These are phyloP conservation scores for Erodium texanum DNA, from an alignment of 441 rosid genomes.

Conservation along the genomic window DNA sequence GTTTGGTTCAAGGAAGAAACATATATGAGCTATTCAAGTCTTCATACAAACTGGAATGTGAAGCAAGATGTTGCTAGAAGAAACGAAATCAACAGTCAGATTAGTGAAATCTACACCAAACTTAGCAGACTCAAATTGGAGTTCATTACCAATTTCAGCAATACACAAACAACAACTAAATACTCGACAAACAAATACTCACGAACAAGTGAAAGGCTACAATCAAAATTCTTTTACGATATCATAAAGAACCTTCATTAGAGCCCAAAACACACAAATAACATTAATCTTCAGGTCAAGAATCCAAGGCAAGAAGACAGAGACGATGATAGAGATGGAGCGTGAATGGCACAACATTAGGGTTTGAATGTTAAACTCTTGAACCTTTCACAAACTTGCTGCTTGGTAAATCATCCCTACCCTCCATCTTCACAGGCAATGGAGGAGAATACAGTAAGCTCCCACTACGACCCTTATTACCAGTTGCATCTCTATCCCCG, in stretches of 20 bases:
- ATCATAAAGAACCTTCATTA: neutral
- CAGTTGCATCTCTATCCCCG: conserved; percentile 15
- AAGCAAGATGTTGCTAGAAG: neutral
- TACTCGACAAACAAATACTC: neutral
- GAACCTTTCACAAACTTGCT: conserved; percentile 26
- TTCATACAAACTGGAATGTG: neutral
- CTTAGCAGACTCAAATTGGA: neutral
- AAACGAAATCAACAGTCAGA: neutral
- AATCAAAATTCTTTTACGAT: neutral
- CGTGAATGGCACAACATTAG: neutral
- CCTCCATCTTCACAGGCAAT: conserved; percentile 69
- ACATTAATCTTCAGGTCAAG: neutral
- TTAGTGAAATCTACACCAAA: neutral
- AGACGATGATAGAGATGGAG: neutral
- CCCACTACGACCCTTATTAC: conserved; percentile 25
- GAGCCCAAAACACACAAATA: neutral
- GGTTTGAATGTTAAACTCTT: neutral
- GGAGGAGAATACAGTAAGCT: conserved; percentile 55
- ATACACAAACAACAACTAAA: neutral
- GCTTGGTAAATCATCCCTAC: conserved; percentile 36
- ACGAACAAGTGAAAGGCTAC: neutral
- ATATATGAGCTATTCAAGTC: neutral
- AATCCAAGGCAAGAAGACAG: neutral
- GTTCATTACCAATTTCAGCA: neutral
- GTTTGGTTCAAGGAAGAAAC: neutral